These are phyloP conservation scores for Penicillium malachiteum DNA, from an alignment of 495 filamentous ascomycete species.

Conservation along the genomic window DNA sequence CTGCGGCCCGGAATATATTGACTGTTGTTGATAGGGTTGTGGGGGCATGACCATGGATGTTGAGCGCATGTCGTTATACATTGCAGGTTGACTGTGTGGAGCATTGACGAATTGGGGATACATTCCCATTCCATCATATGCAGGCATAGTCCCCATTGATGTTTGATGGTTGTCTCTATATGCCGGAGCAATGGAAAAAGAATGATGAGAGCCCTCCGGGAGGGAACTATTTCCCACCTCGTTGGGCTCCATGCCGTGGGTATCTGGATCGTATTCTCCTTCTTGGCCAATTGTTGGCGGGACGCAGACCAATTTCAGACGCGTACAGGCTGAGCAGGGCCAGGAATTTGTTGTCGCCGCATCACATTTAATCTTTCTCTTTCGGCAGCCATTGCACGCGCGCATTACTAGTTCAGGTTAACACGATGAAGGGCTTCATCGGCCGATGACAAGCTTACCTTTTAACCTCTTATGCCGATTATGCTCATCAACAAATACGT, in stretches of 20 bases:
- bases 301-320: slow-evolving; percentile 89
- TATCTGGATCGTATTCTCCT: slow-evolving; percentile 58
- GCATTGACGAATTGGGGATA: slow-evolving; percentile 34
- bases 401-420: slow-evolving; percentile 74
- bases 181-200: slow-evolving; percentile 28
- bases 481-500: slow-evolving; percentile 99
- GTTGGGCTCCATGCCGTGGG: slow-evolving; percentile 27
- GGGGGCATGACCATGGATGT: slow-evolving; percentile 45
- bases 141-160: slow-evolving; percentile 22
- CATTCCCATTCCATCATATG: slow-evolving; percentile 39
- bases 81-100: slow-evolving; percentile 66
- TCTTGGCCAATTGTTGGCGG: slow-evolving; percentile 88
- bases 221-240: slow-evolving; percentile 23
- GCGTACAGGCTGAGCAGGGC: slow-evolving; percentile 93
- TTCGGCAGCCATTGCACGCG: slow-evolving; percentile 93
- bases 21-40: slow-evolving; percentile 45
- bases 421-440: not conserved
- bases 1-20: slow-evolving; percentile 55
- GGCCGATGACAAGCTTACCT: slow-evolving; percentile 52
- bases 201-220: slow-evolving; percentile 30
- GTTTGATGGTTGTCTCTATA: slow-evolving; percentile 29
- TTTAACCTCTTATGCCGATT: slow-evolving; percentile 97
- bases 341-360: slow-evolving; percentile 97
- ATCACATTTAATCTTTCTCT: slow-evolving; percentile 87
- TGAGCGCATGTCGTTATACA: slow-evolving; percentile 72